phyloP scores from a whole-genome alignment of 1,284 basidiomycete genomes.

The Leccinum solheimii region DNA sequence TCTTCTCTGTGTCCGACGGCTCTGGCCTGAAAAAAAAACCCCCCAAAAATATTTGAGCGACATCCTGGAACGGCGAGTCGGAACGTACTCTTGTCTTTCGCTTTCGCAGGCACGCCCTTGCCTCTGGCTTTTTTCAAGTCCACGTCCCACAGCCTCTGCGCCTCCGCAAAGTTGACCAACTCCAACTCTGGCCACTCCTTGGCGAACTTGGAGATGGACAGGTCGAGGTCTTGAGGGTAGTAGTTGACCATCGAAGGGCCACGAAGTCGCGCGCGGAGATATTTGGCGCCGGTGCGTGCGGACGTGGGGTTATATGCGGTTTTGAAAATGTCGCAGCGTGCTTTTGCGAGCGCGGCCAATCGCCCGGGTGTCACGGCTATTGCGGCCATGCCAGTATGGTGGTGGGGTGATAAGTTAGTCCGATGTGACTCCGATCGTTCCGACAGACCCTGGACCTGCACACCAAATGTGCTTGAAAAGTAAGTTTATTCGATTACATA shows the following conservation, averaged over 20 bases:
- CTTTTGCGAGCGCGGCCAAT: slow-evolving; percentile 52
- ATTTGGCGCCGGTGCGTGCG: slow-evolving; percentile 81
- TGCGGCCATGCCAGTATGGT: not conserved
- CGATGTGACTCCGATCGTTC: no score
- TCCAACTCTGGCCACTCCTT: slow-evolving; percentile 56
- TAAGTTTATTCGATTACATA: no score
- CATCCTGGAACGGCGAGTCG: not conserved
- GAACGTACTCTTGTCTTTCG: slow-evolving; percentile 62
- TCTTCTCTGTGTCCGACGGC: slow-evolving; percentile 33
- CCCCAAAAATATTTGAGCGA: not conserved
- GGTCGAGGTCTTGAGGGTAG: slow-evolving; percentile 61
- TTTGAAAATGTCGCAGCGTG: slow-evolving; percentile 76
- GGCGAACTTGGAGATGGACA: slow-evolving; percentile 52
- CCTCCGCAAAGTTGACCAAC: slow-evolving; percentile 63
- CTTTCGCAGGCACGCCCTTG: slow-evolving; percentile 79
- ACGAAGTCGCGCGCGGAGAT: slow-evolving; percentile 71
- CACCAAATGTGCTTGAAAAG: no score
- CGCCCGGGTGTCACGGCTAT: slow-evolving; percentile 40
- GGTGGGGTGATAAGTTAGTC: no score
- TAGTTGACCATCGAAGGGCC: slow-evolving; percentile 80
- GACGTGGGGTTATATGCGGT: slow-evolving; percentile 82
- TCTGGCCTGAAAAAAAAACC: slow-evolving; percentile 25
- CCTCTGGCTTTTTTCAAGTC: slow-evolving; percentile 69
- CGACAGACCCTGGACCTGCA: no score
- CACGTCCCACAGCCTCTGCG: slow-evolving; percentile 65